phyloP scores from a whole-genome alignment of 2,329 filamentous ascomycete species.

The Sporothrix protearum region DNA sequence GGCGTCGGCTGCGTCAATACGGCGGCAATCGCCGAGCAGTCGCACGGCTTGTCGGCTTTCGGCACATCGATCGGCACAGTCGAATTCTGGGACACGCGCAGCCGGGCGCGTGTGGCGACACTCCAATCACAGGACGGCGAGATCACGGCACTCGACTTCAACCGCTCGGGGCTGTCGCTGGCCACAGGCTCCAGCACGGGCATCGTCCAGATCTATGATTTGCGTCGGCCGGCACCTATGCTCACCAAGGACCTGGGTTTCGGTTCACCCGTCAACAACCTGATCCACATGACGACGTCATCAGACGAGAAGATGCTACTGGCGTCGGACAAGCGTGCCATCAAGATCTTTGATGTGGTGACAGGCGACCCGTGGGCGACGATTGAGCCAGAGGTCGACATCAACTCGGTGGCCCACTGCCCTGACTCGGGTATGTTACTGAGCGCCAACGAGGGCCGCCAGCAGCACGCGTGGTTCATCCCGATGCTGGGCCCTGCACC shows the following conservation, averaged over 20 bases:
- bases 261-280: constrained; percentile 83
- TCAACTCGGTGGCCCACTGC: constrained; percentile 92
- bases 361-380: constrained; percentile 90
- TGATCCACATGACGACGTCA: constrained; percentile 67
- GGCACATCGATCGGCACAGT: constrained; percentile 94
- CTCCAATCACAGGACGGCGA: constrained; percentile 66
- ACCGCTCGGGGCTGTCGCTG: constrained; percentile 75
- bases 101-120: constrained; percentile 74
- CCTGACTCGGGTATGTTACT: constrained; percentile 91
- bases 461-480: constrained; percentile 74
- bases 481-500: constrained; percentile 68
- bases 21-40: constrained; percentile 79
- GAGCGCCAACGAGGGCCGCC: constrained; percentile 92
- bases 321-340: constrained; percentile 89
- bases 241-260: constrained; percentile 95
- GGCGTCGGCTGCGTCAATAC: constrained; percentile 82
- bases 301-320: constrained; percentile 82
- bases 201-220: constrained; percentile 84
- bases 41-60: constrained; percentile 87
- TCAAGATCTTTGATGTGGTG: constrained; percentile 90
- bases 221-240: constrained; percentile 80
- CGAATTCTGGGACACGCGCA: constrained; percentile 92
- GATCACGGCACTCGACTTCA: constrained; percentile 85
- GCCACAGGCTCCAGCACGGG: constrained; percentile 86
- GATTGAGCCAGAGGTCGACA: constrained; percentile 88